Evolutionary conservation across 129 eudicot genomes (phyloP).

Genomic region (Deinandra increscens): DNA sequence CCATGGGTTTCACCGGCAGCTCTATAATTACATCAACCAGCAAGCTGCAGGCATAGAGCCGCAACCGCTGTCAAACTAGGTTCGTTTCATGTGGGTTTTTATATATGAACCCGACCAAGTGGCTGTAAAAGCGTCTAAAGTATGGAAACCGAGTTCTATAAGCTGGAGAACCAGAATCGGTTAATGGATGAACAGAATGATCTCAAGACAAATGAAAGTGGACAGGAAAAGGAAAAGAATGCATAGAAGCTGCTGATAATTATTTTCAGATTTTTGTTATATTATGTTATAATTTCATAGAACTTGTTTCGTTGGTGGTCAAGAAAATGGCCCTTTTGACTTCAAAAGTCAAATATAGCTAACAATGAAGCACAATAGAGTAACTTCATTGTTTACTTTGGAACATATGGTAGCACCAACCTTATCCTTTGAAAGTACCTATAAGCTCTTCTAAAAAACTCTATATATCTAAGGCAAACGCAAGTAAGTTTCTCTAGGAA

Average conservation of each 20-base stretch:
- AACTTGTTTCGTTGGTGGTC: conserved; percentile 11
- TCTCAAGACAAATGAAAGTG: conserved; percentile 30
- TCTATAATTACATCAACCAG: conserved; percentile 57
- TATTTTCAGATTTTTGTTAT: conserved; percentile 24
- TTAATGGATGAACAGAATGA: conserved; percentile 33
- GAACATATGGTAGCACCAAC: too few species aligned
- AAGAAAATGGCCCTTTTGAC: conserved; percentile 21
- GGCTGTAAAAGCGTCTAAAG: conserved; percentile 72
- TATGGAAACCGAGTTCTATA: conserved; percentile 64
- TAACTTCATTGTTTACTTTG: background rate
- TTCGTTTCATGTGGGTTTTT: conserved; percentile 76
- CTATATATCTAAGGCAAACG: too few species aligned
- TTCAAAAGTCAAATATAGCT: conserved; percentile 4
- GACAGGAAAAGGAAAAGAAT: conserved; percentile 13
- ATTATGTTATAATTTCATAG: conserved; percentile 15
- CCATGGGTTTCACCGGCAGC: conserved; percentile 75
- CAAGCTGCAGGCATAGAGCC: conserved; percentile 56
- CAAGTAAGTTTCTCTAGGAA: too few species aligned
- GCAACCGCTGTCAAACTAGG: conserved; percentile 49
- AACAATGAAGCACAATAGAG: conserved; percentile 22
- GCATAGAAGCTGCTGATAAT: conserved; percentile 20
- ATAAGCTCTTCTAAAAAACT: too few species aligned
- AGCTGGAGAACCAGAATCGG: conserved; percentile 55
- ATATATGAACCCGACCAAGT: conserved; percentile 63
- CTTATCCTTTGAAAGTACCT: too few species aligned